phyloP scores from a whole-genome alignment of 2,329 filamentous ascomycete genomes.

The Trichoderma arundinaceum region DNA sequence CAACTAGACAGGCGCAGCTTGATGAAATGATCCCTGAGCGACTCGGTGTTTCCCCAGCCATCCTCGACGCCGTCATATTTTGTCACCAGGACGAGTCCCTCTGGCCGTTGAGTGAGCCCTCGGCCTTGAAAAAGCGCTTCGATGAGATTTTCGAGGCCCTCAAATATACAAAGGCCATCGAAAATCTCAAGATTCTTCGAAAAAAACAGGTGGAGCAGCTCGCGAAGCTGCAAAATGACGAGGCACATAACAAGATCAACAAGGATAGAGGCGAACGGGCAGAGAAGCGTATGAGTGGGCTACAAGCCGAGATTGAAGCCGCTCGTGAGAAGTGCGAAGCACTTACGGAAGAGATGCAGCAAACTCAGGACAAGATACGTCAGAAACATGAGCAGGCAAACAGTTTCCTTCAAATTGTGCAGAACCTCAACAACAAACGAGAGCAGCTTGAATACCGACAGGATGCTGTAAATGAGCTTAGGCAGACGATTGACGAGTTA shows the following conservation, averaged over 20 bases:
- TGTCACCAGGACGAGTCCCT: constrained; percentile 98
- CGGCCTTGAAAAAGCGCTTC: constrained; percentile 87
- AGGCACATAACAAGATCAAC: constrained; percentile 78
- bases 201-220: constrained; percentile 84
- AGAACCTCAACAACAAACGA: constrained; percentile 75
- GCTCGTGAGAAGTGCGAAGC: constrained; percentile 63
- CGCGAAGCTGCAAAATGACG: constrained; percentile 72
- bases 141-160: constrained; percentile 97
- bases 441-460: constrained; percentile 74
- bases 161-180: constrained; percentile 97
- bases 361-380: constrained; percentile 61
- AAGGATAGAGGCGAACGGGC: constrained; percentile 82
- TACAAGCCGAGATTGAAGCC: constrained; percentile 70
- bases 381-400: constrained; percentile 76
- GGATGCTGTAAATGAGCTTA: constrained; percentile 72
- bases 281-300: constrained; percentile 66
- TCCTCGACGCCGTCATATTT: constrained; percentile 95
- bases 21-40: constrained; percentile 84
- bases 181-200: constrained; percentile 85
- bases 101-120: constrained; percentile 93
- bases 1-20: constrained; percentile 79
- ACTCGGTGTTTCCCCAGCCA: constrained; percentile 85
- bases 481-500: constrained; percentile 75
- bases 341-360: constrained; percentile 65
- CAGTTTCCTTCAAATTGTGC: constrained; percentile 75